Evolutionary conservation across 306 rosid genomes (phyloP), one percentile per base, ranked within the genome.

Genomic region (Begonia masoniana): DNA sequence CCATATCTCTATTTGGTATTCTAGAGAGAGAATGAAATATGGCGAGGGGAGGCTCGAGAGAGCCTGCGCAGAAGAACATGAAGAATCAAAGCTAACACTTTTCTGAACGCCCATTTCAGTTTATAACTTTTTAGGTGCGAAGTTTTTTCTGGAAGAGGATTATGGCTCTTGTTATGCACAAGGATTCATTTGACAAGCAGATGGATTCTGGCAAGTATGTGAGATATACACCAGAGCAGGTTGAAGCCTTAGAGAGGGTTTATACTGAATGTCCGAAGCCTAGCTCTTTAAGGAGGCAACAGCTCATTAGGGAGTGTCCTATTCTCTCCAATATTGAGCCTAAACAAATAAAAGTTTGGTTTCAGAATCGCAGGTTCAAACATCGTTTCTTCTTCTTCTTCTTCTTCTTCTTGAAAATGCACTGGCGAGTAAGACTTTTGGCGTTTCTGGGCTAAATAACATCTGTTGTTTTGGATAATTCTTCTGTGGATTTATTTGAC

Each of bases 301-400:
- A 91, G 50, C 96, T 91, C 68, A 91, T 91, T 13, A 75, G 97
- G 47, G 97, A 91, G 66, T 91, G 97, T 16, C 97, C 96, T 19
- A 91, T 91, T 42, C 95, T 91, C 39, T 75, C 76, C 11, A 82
- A 91, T 46, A 91, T 91, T 71, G 97, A 91, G 56, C 92, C 97
- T 1, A 91, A 91, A 59, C 97, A 91, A 79, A 91, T 91, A 81
- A 91, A 91, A 83, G 96, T 91, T 24, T 91, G 97, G 97, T 91
- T 91, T 63, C 97, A 91, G 57, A 89, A 91, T 54, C 87, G 97
- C 61, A 91, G 97, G 97, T 91, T 31, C 7, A 31, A 7, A 31
- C 7, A 5, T 31, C 1, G 39, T 0, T 31, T 31, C 9, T 31
- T 31, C 9, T 31, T 31, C 7, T 6, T 26, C 36, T 26, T 26